Conservation (phyloP, 371 early-diverging fungal genomes). For the Scutellospora calospora region DNA sequence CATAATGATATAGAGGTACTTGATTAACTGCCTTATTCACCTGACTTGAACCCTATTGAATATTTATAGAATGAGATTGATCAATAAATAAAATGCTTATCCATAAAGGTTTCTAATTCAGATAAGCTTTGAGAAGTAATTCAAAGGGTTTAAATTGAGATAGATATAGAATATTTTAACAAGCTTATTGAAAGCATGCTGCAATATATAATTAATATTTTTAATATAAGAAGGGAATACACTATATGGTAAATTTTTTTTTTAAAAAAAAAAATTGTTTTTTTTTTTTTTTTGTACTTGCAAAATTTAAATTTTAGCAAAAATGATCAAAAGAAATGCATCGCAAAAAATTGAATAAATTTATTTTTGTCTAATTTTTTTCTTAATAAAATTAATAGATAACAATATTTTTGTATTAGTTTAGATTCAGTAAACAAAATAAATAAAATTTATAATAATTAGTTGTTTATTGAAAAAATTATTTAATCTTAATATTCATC, state of each 20-base stretch:
- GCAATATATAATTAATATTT: neutral
- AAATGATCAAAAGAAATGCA: constrained; percentile 3
- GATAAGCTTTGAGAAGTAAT: neutral
- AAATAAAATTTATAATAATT: neutral
- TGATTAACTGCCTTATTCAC: neutral
- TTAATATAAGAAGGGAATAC: neutral
- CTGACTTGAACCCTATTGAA: neutral
- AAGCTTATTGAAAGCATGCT: constrained; percentile 12
- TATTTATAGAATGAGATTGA: constrained; percentile 12
- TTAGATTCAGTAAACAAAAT: neutral
- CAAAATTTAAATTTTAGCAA: neutral
- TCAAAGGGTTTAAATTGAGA: neutral
- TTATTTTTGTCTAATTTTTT: neutral
- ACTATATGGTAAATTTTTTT: neutral
- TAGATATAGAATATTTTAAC: neutral
- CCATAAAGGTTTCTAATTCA: neutral
- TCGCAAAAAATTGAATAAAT: neutral
- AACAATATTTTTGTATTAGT: neutral
- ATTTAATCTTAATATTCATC: neutral
- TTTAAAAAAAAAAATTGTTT: neutral
- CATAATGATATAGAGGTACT: constrained; percentile 22
- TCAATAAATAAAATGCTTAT: neutral
- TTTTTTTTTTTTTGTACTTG: neutral
- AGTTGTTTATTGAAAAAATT: neutral
- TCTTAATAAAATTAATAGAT: neutral